Evolutionary conservation across 2,329 filamentous ascomycete species (phyloP), one percentile per base, ranked within the genome.

Genomic region (Macrophomina phaseolina): DNA sequence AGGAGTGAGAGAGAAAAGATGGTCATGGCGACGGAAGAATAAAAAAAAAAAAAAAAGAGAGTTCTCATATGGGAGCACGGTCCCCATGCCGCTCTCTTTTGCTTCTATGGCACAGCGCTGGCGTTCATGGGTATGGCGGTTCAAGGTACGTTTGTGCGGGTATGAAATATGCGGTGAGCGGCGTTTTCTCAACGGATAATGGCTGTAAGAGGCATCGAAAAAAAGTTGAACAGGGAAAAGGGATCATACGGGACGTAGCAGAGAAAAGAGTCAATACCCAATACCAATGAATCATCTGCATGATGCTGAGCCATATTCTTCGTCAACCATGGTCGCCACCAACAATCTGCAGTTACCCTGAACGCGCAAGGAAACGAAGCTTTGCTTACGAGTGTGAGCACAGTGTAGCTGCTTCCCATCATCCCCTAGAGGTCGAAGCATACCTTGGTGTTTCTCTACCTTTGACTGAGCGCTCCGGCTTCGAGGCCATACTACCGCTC

Each of bases 1-100:
- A 86, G 87, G 78, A 89, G 88, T 70, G 93, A 97, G 82, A 88
- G 95, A 76, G 93, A 98, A 81, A 97, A 97, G 87, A 94, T 96
- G 86, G 85, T 99, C 67, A 76, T 98, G 76, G 89, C 89, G 40
- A 83, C 81, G 28, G 88, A 89, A 78, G 81, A 89, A 77, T 90
- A 36, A 38, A 30, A n/a, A n/a, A 5, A 18, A 6, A 51, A 18
- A 36, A 16, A 28, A 8, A 9, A 16, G 53, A 18, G 51, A 16
- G 7, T 11, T 30, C 36, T 14, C 49, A 11, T 5, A 8, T 42
- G 49, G 30, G 11, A 23, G 42, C n/a, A 16, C 55, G 38, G 45
- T 30, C 23, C 60, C 30, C 28, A 34, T 23, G 53, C 38, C 61
- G 36, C 14, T 45, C 61, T 61, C n/a, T 36, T 61, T 53, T 64